Percentiles rank a stretch among this genome's conserved stretches.
Conservation (phyloP, 2,329 filamentous ascomycete genomes). For the Exophiala phaeomuriformis region DNA sequence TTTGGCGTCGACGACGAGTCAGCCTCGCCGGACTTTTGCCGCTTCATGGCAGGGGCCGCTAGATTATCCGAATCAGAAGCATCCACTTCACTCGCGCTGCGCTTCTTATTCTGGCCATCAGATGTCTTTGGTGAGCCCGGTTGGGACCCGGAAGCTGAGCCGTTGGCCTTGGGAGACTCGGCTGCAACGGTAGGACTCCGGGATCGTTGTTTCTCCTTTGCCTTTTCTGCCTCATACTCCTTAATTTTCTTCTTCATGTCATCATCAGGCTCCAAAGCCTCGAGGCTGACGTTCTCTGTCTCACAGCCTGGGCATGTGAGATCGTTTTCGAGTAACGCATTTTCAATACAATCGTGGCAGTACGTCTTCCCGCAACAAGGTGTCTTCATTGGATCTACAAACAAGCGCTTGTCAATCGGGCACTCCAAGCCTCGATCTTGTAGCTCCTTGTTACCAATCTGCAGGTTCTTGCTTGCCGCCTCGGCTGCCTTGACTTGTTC, state of each 20-base stretch:
- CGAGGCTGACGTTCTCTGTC: constrained; percentile 83
- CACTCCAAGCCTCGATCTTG: constrained; percentile 85
- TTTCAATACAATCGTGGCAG: constrained; percentile 99
- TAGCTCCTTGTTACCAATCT: constrained; percentile 74
- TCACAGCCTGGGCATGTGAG: constrained; percentile 90
- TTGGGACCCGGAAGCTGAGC: constrained; percentile 9
- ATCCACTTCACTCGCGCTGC: constrained; percentile 61
- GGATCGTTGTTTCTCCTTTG: constrained; percentile 36
- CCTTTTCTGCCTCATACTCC: constrained; percentile 56
- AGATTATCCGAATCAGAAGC: constrained; percentile 51
- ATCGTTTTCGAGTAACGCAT: constrained; percentile 96
- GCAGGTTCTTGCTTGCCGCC: constrained; percentile 68
- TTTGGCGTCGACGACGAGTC: constrained; percentile 34
- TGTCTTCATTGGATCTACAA: constrained; percentile 97
- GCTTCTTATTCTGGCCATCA: constrained; percentile 58
- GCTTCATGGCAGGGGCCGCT: constrained; percentile 34
- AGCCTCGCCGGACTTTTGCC: constrained; percentile 39
- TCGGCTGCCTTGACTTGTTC: constrained; percentile 81
- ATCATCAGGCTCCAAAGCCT: constrained; percentile 78
- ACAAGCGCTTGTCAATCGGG: constrained; percentile 94
- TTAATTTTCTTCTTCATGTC: constrained; percentile 72
- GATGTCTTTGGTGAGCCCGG: constrained; percentile 21
- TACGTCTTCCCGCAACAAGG: constrained; percentile 97
- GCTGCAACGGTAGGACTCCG: constrained; percentile 25
- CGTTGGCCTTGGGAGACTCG: constrained; percentile 18